A percentile compares a stretch with the other conserved stretches of the same genome.
These are phyloP conservation scores for Emergomyces orientalis DNA, from an alignment of 2,329 filamentous ascomycete species.

Conservation along the genomic window DNA sequence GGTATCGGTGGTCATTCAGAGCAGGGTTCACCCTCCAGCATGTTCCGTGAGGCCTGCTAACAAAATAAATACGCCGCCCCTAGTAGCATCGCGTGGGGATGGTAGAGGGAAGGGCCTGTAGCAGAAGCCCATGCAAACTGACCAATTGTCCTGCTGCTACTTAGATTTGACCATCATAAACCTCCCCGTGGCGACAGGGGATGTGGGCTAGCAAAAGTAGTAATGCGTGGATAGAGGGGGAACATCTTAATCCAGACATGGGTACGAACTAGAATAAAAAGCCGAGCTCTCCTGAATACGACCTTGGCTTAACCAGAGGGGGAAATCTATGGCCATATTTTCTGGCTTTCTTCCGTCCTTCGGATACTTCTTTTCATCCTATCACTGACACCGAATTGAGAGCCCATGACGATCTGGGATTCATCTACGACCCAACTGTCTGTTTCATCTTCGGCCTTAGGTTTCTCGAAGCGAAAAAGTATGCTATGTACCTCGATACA, in stretches of 20 bases:
- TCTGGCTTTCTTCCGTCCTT: neutral
- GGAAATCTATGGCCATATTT: neutral
- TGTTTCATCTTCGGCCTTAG: neutral
- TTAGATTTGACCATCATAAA: neutral
- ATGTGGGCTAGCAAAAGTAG: neutral
- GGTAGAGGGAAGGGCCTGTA: neutral
- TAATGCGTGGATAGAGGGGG: neutral
- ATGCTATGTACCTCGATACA: neutral
- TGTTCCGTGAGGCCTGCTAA: neutral
- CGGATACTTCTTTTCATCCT: neutral
- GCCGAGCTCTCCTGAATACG: neutral
- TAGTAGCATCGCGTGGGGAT: neutral
- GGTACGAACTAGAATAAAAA: neutral
- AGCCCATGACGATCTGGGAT: neutral
- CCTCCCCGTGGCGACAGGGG: neutral
- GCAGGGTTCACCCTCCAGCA: neutral
- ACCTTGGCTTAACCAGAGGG: neutral
- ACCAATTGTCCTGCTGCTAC: neutral
- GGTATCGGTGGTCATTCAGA: neutral
- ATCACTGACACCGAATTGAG: neutral
- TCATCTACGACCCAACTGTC: neutral
- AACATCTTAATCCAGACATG: neutral
- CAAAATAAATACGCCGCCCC: neutral
- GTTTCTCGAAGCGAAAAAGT: neutral
- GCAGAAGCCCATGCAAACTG: neutral